Evolutionary conservation across 352 stramenopile genomes (phyloP), one percentile per base, ranked within the genome.

Genomic region (Globisporangium abappressorium): DNA sequence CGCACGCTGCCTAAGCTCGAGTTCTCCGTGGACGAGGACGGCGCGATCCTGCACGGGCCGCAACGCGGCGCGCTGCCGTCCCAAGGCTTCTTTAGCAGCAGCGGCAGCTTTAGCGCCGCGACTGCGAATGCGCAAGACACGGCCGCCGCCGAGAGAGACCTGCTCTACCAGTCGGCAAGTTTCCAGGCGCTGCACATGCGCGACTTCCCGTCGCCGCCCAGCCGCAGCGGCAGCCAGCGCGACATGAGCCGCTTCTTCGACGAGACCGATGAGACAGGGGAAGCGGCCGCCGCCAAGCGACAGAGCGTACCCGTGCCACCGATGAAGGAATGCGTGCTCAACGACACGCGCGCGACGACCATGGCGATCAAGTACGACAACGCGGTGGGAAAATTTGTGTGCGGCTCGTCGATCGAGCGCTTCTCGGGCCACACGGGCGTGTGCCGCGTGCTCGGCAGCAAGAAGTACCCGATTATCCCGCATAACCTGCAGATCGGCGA

Each of bases 361-460:
- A 68, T 94, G 26, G 85, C 82, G 34, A 74, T 94, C 49, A 92
- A 92, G 68, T 94, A 86, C 67, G 84, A 93, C 57, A 68, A 69
- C 20, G 22, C 54, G 0, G 72, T 91, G 53, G 77, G 76, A 1
- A 92, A 92, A 62, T 95, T 92, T 61, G 85, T 95, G 2, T 95
- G 87, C 68, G 87, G 87, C 5, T 92, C 87, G 66, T 93, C 84
- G 5, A 92, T 95, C 66, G 92, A 98, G 71, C 77, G 89, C 5
- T 98, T 98, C 76, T 97, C 90, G 47, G 88, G 91, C 30, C 92
- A 98, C 76, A 96, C 91, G 43, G 91, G 92, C 49, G 93, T 96
- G 43, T 97, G 92, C 69, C 78, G 88, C 68, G 91, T 98, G 56
- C 77, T 98, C 22, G 91, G 90, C 33, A 95, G 88, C 55, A 94